These are phyloP conservation scores for Nakazawaea populi DNA, from an alignment of 805 yeast species.

Conservation along the genomic window DNA sequence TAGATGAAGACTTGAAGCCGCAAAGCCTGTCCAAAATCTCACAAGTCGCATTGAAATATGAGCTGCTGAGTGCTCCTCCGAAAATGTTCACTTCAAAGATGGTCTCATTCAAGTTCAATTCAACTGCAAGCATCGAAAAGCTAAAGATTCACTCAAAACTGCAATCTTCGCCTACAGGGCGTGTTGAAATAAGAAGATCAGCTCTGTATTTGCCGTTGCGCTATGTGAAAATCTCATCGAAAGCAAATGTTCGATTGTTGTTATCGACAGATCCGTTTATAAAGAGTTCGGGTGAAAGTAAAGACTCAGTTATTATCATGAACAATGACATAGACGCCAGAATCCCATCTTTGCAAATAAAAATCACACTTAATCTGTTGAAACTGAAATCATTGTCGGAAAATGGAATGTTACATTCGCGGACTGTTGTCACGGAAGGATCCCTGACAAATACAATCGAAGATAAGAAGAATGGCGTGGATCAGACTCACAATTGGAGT, in stretches of 20 bases:
- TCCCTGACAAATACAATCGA: background rate
- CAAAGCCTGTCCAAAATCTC: no score
- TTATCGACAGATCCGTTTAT: constrained; percentile 23
- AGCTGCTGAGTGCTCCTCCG: background rate
- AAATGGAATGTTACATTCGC: background rate
- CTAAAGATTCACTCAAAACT: background rate
- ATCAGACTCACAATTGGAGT: no score
- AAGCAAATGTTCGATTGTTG: constrained; percentile 16
- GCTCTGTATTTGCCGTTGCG: constrained; percentile 21
- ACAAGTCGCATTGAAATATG: no score
- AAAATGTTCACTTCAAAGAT: constrained; percentile 5
- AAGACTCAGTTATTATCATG: background rate
- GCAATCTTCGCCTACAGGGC: background rate
- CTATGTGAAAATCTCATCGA: constrained; percentile 28
- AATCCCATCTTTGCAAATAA: background rate
- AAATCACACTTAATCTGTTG: background rate
- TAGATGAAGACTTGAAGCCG: background rate
- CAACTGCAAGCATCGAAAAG: background rate
- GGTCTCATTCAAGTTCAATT: background rate
- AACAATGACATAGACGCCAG: background rate
- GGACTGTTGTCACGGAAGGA: background rate
- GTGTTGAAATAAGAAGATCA: constrained; percentile 15
- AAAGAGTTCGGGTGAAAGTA: background rate
- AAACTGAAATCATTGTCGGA: background rate
- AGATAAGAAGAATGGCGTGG: background rate